Evolutionary conservation across 805 yeast species (phyloP).

Genomic region (Candida ovalis): DNA sequence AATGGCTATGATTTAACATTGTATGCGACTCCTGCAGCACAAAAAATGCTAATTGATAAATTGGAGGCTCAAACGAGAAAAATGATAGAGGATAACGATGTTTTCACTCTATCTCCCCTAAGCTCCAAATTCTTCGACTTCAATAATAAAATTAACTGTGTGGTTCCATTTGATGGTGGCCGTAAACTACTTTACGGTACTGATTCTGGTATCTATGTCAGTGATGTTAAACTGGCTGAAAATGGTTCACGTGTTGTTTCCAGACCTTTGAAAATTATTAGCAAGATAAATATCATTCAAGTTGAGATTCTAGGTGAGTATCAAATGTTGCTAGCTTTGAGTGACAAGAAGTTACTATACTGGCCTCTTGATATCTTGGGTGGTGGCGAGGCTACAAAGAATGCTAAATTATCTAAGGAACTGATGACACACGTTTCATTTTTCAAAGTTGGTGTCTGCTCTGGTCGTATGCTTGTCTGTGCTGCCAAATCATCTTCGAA

Average conservation of each 20-base stretch:
- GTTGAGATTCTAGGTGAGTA: conserved; percentile 90
- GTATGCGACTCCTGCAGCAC: conserved; percentile 57
- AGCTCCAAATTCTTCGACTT: conserved; percentile 74
- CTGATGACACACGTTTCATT: conserved; percentile 83
- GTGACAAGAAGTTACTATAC: conserved; percentile 78
- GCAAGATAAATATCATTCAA: conserved; percentile 77
- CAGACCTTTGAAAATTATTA: conserved; percentile 71
- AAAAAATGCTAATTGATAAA: conserved; percentile 76
- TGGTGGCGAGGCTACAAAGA: conserved; percentile 44
- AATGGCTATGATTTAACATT: conserved; percentile 52
- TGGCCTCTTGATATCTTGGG: conserved; percentile 68
- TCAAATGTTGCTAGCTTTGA: conserved; percentile 71
- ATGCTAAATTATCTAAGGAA: conserved; percentile 66
- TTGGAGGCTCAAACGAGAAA: conserved; percentile 76
- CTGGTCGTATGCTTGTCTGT: conserved; percentile 82
- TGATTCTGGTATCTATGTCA: conserved; percentile 82
- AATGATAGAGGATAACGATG: conserved; percentile 67
- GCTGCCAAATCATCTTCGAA: conserved; percentile 85
- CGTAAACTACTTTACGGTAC: conserved; percentile 87
- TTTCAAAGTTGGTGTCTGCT: conserved; percentile 90
- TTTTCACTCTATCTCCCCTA: conserved; percentile 72
- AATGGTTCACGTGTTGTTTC: conserved; percentile 51
- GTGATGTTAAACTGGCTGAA: conserved; percentile 57
- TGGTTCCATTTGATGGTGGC: conserved; percentile 93
- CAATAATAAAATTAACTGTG: conserved; percentile 78